These are phyloP conservation scores for Symbiodinium natans DNA, from an alignment of 73 alveolate genomes.

Conservation along the genomic window DNA sequence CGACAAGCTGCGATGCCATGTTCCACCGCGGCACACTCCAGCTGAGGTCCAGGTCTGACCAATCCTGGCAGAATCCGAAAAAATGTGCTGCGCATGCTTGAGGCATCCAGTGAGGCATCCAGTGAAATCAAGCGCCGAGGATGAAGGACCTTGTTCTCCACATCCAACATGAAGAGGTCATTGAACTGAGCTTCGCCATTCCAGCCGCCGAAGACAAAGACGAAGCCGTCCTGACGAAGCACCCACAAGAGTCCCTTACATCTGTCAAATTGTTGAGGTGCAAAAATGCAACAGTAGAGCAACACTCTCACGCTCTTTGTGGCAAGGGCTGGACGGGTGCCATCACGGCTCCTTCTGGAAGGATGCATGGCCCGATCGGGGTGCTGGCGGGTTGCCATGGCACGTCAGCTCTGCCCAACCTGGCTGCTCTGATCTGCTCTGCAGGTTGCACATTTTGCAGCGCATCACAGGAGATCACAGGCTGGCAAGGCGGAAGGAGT, in stretches of 20 bases:
- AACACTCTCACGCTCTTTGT: too few species aligned
- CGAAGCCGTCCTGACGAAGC: constrained; percentile 96
- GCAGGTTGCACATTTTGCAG: not conserved
- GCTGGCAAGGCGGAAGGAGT: constrained; percentile 44
- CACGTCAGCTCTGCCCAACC: constrained; percentile 97
- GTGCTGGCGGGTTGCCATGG: constrained; percentile 97
- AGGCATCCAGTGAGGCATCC: too few species aligned
- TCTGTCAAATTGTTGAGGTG: too few species aligned
- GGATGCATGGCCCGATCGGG: constrained; percentile 94
- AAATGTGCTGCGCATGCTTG: too few species aligned
- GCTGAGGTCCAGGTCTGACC: constrained; percentile 89
- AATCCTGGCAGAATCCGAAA: too few species aligned
- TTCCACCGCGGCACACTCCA: constrained; percentile 93
- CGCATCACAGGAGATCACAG: not conserved
- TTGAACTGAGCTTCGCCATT: constrained; percentile 97
- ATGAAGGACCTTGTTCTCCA: constrained; percentile 47
- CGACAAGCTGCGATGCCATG: constrained; percentile 78
- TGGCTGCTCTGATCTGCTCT: constrained; percentile 4
- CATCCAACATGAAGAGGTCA: constrained; percentile 95
- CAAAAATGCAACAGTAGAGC: too few species aligned
- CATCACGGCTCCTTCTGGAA: constrained; percentile 36
- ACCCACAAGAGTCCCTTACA: too few species aligned
- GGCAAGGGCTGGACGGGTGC: not conserved
- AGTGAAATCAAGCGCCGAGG: too few species aligned
- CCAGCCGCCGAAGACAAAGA: constrained; percentile 99